Evolutionary conservation across 768 basidiomycete genomes (phyloP), one percentile per base, ranked within the genome.

Genomic region (Sarcomyxa edulis): DNA sequence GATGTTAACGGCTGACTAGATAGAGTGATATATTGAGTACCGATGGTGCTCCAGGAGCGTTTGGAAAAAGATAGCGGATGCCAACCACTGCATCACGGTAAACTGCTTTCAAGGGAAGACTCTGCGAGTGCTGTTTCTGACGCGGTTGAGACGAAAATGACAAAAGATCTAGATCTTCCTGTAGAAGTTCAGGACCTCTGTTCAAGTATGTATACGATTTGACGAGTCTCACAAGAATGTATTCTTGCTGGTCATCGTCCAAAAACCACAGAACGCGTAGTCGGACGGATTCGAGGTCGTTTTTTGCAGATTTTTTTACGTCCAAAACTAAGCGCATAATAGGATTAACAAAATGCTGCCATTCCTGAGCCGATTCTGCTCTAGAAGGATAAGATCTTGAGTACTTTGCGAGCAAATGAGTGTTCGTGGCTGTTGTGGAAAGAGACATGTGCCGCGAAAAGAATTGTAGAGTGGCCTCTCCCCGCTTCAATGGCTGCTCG

Each of bases 141-240:
- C 40, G 18, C 55, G 50, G 10, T 9, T 30, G 27, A 5, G 41
- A 28, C 12, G 41, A 19, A 54, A 85, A 84, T 2, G 76, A 68
- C 18, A 88, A 59, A 15, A 90, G 60, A 47, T 90, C 86, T 26
- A 90, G 45, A 52, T 90, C 84, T 60, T 90, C 87, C 87, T 90
- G 52, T 19, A 48, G 7, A 15, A 25, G 23, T 18, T 37, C 40
- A 40, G 28, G 41, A 44, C 27, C 32, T 6, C 23, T 29, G 26
- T 14, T 40, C 14, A 45, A 39, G 29, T 37, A 33, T 27, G 32
- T 19, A 41, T 23, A 18, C 21, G 14, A 29, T n/a, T 5, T 22
- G 23, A 21, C 25, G 28, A 8, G 28, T 69, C 82, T 60, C 68
- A 84, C 85, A 65, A 89, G 81, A 23, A 73, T 56, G 15, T 86